Evolutionary conservation across 2,329 filamentous ascomycete genomes (phyloP).

Genomic region (Xylaria sp.): DNA sequence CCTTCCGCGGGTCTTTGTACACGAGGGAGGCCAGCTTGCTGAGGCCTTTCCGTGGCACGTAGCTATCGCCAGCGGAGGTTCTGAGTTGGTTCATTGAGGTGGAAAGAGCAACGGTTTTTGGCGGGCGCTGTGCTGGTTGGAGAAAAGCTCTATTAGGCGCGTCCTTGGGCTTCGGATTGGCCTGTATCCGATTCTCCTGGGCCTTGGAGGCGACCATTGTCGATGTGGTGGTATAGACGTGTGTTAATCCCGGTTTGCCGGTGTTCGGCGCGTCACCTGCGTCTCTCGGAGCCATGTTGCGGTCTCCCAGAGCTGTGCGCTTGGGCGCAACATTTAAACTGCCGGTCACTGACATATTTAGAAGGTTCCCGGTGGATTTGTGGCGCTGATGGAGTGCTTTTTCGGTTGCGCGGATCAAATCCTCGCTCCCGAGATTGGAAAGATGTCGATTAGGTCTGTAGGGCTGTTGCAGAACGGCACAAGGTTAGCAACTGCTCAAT

Average conservation of each 20-base stretch:
- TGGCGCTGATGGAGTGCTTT: constrained; percentile 80
- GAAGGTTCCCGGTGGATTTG: constrained; percentile 78
- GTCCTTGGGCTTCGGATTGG: constrained; percentile 32
- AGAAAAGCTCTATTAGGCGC: constrained; percentile 51
- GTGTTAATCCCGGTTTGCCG: constrained; percentile 50
- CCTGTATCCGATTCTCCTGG: constrained; percentile 58
- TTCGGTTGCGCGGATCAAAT: constrained; percentile 65
- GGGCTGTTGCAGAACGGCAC: constrained; percentile 63
- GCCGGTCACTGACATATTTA: constrained; percentile 60
- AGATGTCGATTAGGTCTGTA: constrained; percentile 71
- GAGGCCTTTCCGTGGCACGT: constrained; percentile 11
- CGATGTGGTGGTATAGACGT: constrained; percentile 40
- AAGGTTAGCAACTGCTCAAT: constrained; percentile 30
- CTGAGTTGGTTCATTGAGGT: constrained; percentile 41
- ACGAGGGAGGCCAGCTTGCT: constrained; percentile 34
- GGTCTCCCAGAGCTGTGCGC: constrained; percentile 82
- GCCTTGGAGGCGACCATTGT: constrained; percentile 46
- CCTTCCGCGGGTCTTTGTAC: constrained; percentile 43
- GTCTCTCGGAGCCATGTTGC: constrained; percentile 73
- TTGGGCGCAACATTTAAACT: constrained; percentile 74
- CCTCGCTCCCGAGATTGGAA: constrained; percentile 76
- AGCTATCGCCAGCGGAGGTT: constrained; percentile 17
- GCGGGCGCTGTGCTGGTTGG: constrained; percentile 53
- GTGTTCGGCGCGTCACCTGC: constrained; percentile 41
- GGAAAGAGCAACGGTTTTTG: constrained; percentile 42